phyloP scores from a whole-genome alignment of 2,329 filamentous ascomycete species.

The Exophiala oligosperma region DNA sequence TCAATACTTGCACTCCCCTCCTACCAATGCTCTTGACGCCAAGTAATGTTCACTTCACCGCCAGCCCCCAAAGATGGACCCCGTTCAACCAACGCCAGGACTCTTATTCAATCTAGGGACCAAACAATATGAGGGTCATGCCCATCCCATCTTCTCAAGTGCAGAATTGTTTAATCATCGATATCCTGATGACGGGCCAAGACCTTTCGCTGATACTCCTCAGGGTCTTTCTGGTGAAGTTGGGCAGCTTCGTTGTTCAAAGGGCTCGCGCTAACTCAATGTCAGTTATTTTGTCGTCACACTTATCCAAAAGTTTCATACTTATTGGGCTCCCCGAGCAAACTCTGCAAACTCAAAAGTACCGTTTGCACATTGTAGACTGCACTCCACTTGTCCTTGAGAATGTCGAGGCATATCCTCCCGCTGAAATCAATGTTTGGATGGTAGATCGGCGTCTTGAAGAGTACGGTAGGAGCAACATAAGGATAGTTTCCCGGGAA shows the following conservation, averaged over 20 bases:
- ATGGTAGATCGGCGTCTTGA: slow-evolving; percentile 99
- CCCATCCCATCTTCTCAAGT: not conserved
- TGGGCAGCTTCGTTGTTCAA: slow-evolving; percentile 95
- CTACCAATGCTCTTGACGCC: not conserved
- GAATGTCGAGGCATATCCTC: slow-evolving; percentile 93
- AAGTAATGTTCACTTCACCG: not conserved
- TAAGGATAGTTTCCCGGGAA: slow-evolving; percentile 96
- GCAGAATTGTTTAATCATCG: slow-evolving; percentile 37
- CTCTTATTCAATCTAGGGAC: not conserved
- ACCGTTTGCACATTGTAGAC: slow-evolving; percentile 96
- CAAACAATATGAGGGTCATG: not conserved
- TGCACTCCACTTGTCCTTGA: slow-evolving; percentile 99
- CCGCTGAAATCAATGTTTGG: slow-evolving; percentile 98
- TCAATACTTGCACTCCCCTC: slow-evolving; percentile 2
- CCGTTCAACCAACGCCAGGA: not conserved
- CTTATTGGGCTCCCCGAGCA: slow-evolving; percentile 98
- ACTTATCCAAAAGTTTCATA: slow-evolving; percentile 50
- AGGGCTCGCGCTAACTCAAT: slow-evolving; percentile 70
- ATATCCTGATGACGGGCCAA: slow-evolving; percentile 62
- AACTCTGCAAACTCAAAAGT: slow-evolving; percentile 86
- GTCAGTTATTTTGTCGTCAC: slow-evolving; percentile 6
- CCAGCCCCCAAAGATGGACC: not conserved
- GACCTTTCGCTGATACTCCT: slow-evolving; percentile 80
- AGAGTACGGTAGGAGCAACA: slow-evolving; percentile 83
- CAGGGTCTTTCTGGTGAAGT: slow-evolving; percentile 86